These are phyloP conservation scores for Litchi chinensis DNA, from an alignment of 345 rosid genomes.

Conservation along the genomic window DNA sequence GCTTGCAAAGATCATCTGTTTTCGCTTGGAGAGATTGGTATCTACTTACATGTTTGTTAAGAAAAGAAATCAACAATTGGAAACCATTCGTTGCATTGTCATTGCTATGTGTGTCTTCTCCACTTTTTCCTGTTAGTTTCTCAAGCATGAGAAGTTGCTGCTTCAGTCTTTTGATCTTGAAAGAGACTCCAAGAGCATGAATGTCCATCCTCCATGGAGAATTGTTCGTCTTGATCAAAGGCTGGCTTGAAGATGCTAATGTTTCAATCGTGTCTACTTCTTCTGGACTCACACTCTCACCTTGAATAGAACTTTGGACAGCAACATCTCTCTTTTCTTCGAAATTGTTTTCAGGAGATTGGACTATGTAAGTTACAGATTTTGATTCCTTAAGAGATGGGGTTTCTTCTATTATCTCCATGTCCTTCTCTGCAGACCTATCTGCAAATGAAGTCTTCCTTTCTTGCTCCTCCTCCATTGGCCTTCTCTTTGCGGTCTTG, in stretches of 20 bases:
- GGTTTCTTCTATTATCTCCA: constrained; percentile 35
- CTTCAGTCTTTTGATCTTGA: constrained; percentile 90
- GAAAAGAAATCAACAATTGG: constrained; percentile 54
- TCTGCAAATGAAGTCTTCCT: constrained; percentile 24
- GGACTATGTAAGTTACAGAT: constrained; percentile 29
- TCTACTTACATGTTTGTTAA: constrained; percentile 76
- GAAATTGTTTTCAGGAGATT: constrained; percentile 58
- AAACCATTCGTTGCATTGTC: constrained; percentile 46
- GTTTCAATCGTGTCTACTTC: constrained; percentile 28
- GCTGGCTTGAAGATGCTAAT: constrained; percentile 32
- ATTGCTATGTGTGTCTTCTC: constrained; percentile 37
- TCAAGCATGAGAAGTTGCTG: constrained; percentile 89
- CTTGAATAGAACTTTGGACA: constrained; percentile 25
- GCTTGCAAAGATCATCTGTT: constrained; percentile 81
- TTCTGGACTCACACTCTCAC: constrained; percentile 33
- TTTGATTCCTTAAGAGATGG: constrained; percentile 14
- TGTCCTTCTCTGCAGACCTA: constrained; percentile 29
- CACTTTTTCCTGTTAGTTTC: constrained; percentile 64
- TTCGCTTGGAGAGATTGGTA: constrained; percentile 90
- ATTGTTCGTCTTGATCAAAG: constrained; percentile 36
- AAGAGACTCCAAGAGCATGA: constrained; percentile 91
- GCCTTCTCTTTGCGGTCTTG: constrained; percentile 41
- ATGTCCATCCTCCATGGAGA: constrained; percentile 81
- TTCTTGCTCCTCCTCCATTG: constrained; percentile 41
- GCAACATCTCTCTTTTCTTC: constrained; percentile 46